phyloP scores from a whole-genome alignment of 345 rosid genomes.

The Erysimum cheiranthoides region DNA sequence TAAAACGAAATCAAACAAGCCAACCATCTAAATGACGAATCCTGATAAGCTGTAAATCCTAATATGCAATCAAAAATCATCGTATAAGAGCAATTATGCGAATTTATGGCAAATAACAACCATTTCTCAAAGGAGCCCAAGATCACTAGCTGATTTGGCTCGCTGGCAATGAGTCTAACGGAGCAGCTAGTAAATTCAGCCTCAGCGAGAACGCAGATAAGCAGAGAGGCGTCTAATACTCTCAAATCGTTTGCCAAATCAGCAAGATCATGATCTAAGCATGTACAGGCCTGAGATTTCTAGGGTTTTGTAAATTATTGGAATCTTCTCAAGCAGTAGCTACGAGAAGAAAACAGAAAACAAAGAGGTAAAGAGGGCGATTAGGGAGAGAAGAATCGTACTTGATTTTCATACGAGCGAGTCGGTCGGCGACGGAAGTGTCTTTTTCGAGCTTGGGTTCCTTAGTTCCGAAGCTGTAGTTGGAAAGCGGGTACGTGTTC shows the following conservation, averaged over 20 bases:
- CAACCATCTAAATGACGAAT: slow-evolving; percentile 7
- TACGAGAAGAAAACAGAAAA: neutral
- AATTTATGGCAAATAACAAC: neutral
- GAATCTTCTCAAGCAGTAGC: slow-evolving; percentile 9
- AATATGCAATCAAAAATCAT: neutral
- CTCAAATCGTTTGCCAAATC: neutral
- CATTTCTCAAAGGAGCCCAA: neutral
- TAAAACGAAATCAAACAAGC: neutral
- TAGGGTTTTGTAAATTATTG: slow-evolving; percentile 50
- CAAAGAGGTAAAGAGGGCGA: neutral
- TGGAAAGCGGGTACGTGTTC: slow-evolving; percentile 89
- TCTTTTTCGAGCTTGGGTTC: slow-evolving; percentile 98
- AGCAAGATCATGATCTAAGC: slow-evolving; percentile 32
- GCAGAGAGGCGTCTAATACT: neutral
- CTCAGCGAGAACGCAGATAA: slow-evolving; percentile 1
- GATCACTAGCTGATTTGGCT: neutral
- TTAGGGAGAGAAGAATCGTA: slow-evolving; percentile 36
- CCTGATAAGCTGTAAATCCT: neutral
- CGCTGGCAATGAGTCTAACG: neutral
- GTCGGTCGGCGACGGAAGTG: slow-evolving; percentile 95
- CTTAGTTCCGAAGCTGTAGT: slow-evolving; percentile 94
- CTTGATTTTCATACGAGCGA: slow-evolving; percentile 99
- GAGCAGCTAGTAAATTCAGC: slow-evolving; percentile 18
- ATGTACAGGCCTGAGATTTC: slow-evolving; percentile 25
- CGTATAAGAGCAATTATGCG: neutral